Percentiles rank a stretch among this genome's conserved stretches.
Evolutionary conservation across 2,329 filamentous ascomycete species (phyloP).

Genomic region (Fusarium xyrophilum): DNA sequence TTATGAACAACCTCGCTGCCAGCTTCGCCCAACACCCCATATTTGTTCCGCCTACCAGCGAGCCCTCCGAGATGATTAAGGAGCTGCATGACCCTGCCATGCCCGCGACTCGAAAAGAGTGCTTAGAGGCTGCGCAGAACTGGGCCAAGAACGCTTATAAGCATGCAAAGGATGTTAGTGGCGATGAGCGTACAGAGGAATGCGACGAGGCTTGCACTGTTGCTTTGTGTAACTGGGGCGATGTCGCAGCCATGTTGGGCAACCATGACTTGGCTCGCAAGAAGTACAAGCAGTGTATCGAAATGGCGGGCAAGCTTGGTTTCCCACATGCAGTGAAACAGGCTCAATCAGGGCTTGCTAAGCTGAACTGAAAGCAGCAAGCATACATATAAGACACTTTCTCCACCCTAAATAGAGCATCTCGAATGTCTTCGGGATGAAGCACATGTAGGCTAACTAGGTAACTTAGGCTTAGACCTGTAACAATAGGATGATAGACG

Average conservation of each 20-base stretch:
- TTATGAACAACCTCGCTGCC: conserved; percentile 86
- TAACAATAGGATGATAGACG: conserved; percentile 16
- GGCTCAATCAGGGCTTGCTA: conserved; percentile 59
- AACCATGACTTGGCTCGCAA: conserved; percentile 68
- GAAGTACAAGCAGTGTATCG: conserved; percentile 72
- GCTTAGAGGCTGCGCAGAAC: conserved; percentile 72
- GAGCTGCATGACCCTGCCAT: conserved; percentile 43
- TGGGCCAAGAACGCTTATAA: conserved; percentile 82
- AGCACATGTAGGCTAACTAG: background rate
- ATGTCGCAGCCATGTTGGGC: conserved; percentile 79
- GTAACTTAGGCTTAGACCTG: conserved; percentile 6
- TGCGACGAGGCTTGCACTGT: conserved; percentile 85
- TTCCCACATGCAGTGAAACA: conserved; percentile 61
- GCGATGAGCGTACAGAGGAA: conserved; percentile 73
- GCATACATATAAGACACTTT: background rate
- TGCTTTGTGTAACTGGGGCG: conserved; percentile 85
- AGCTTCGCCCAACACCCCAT: conserved; percentile 73
- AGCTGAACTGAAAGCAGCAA: conserved; percentile 35
- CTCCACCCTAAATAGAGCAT: background rate
- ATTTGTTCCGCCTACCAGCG: conserved; percentile 41
- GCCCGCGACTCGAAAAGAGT: conserved; percentile 60
- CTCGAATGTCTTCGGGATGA: background rate
- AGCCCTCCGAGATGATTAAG: conserved; percentile 42
- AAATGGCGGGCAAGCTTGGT: conserved; percentile 62
- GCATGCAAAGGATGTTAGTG: conserved; percentile 69